Conservation (phyloP, 2,329 filamentous ascomycete species). For the Cyclaneusma minus region DNA sequence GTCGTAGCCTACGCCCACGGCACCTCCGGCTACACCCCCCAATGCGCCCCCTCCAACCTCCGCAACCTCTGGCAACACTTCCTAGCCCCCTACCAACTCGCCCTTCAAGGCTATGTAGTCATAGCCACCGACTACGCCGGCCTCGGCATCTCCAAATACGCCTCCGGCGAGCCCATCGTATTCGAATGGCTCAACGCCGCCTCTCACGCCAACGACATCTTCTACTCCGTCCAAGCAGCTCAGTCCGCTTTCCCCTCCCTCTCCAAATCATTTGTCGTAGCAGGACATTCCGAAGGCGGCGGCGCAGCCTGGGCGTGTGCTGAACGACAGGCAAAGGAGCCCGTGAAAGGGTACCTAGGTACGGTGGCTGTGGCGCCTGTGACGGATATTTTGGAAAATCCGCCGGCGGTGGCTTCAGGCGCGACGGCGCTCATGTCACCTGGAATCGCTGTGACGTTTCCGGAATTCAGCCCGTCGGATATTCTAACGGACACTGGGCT, state of each 20-base stretch:
- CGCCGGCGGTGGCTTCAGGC: too few relatives aligned
- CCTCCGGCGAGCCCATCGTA: slow-evolving; percentile 20
- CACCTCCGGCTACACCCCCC: slow-evolving; percentile 24
- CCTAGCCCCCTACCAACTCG: slow-evolving; percentile 23
- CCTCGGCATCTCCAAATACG: slow-evolving; percentile 22
- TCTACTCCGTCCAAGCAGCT: slow-evolving; percentile 26
- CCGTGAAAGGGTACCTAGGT: slow-evolving; percentile 5
- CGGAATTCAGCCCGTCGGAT: too few relatives aligned
- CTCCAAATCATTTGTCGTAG: slow-evolving; percentile 23
- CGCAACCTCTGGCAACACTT: slow-evolving; percentile 26
- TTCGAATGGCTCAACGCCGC: slow-evolving; percentile 25
- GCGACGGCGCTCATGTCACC: too few relatives aligned
- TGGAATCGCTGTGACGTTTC: too few relatives aligned
- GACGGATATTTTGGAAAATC: too few relatives aligned
- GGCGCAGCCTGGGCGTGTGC: slow-evolving; percentile 25
- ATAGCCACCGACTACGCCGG: slow-evolving; percentile 29
- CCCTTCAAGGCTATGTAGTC: slow-evolving; percentile 26
- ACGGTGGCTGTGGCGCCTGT: slow-evolving; percentile 3
- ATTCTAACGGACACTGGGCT: too few relatives aligned
- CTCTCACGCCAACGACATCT: slow-evolving; percentile 25
- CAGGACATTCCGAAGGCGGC: slow-evolving; percentile 32
- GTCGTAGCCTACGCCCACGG: slow-evolving; percentile 21
- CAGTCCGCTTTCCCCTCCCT: slow-evolving; percentile 23
- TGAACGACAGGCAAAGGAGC: slow-evolving; percentile 8
- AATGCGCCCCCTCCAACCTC: slow-evolving; percentile 24